phyloP scores from a whole-genome alignment of 176 grass and related monocot genomes.

The Oryza rufipogon region DNA sequence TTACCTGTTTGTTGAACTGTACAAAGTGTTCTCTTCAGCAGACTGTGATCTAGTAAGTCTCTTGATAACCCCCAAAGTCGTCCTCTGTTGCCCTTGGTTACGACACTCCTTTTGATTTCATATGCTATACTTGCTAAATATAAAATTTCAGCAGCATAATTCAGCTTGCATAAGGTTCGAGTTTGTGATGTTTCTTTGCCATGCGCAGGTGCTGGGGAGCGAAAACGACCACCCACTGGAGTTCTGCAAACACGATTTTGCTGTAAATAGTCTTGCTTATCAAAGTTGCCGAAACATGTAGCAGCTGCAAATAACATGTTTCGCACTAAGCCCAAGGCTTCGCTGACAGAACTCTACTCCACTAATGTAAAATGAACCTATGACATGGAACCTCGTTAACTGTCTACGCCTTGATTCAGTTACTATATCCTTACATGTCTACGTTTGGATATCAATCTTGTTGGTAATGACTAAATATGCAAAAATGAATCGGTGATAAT shows the following conservation, averaged over 20 bases:
- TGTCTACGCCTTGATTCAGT: not conserved
- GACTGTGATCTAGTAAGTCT: slow-evolving; percentile 38
- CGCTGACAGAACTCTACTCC: not conserved
- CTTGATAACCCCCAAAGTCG: not conserved
- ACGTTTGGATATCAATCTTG: no score
- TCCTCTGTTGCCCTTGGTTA: slow-evolving; percentile 11
- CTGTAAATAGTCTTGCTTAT: slow-evolving; percentile 32
- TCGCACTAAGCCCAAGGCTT: slow-evolving; percentile 14
- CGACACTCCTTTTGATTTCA: slow-evolving; percentile 32
- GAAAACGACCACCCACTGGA: not conserved
- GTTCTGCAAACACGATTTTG: slow-evolving; percentile 26
- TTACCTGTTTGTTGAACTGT: slow-evolving; percentile 81
- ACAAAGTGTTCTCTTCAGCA: slow-evolving; percentile 56
- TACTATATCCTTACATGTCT: not conserved
- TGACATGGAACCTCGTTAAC: slow-evolving; percentile 2
- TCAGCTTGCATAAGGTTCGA: slow-evolving; percentile 18
- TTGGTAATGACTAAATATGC: no score
- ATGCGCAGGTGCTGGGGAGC: slow-evolving; percentile 29
- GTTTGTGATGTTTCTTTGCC: slow-evolving; percentile 26
- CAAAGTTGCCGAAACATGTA: slow-evolving; percentile 19
- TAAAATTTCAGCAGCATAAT: not conserved
- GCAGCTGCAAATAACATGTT: slow-evolving; percentile 31
- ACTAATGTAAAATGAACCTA: slow-evolving; percentile 3
- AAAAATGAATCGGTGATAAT: no score
- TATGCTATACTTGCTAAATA: slow-evolving; percentile 15